Base-by-base conservation (phyloP, 192 early-diverging fungal genomes). In the Podila epicladia region DNA sequence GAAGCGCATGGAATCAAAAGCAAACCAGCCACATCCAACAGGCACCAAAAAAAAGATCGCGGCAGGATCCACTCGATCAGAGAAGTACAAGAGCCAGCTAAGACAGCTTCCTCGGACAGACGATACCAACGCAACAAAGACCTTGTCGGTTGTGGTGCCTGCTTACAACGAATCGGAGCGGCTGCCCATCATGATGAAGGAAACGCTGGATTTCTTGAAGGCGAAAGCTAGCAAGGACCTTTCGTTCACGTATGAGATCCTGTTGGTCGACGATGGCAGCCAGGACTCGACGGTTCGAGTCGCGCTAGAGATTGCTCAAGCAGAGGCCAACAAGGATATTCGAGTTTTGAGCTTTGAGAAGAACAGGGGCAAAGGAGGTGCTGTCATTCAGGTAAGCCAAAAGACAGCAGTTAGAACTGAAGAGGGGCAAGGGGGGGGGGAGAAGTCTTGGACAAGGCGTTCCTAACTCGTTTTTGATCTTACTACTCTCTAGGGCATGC, bases 191-290 rank as follows among this genome's bases (percentile, higher is more conserved):
- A 97, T 97, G 92, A 86, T 99, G 71, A 80, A 92, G 45, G 96
- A 99, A 62, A 89, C 95, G 3, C 69, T 91, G 17, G 85, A 74
- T 9, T 94, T 92, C 82, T 84, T 97, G 59, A 71, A 64, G 31
- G 84, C 89, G 45, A 73, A 77, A 24, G 71, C 82, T 33, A 22
- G 65, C 19, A 65, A 73, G 26, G 73, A 88, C 11, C 63, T 67
- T 1, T 41, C 58, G 20, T 94, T 94, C 61, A 82, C 85, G 3
- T 98, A 92, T 68, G 97, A 99, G 82, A 87, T 99, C 71, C 84
- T 99, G 35, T 82, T 99, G 29, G 93, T 99, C 45, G 96, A 99
- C 79, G 97, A 99, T 82, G 97, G 95, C 15, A 94, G 93, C 78
- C 83, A 74, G 35, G 97, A 99, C 82, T 75, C 75, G 29, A 99